Evolutionary conservation across 169 alveolate genomes (phyloP).

Genomic region (Cryptosporidium meleagridis): DNA sequence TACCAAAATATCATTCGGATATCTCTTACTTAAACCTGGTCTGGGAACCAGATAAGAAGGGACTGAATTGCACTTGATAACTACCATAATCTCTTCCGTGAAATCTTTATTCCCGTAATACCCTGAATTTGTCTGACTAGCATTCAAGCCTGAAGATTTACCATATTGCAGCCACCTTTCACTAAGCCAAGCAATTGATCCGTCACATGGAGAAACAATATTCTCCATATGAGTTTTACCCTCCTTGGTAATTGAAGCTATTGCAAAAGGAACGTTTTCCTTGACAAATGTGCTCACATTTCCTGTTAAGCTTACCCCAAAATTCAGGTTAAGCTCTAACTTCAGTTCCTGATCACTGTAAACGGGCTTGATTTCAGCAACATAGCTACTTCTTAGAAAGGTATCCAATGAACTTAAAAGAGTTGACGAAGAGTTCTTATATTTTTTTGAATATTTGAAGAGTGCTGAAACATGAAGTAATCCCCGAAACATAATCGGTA

Average conservation of each 20-base stretch:
- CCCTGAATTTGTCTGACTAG: background rate
- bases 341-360: background rate
- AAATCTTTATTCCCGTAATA: background rate
- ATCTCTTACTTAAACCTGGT: background rate
- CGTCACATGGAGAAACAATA: conserved; percentile 44
- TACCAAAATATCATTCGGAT: background rate
- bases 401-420: background rate
- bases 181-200: conserved; percentile 26
- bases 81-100: background rate
- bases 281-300: background rate
- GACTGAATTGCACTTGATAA: conserved; percentile 6
- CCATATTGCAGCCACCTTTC: background rate
- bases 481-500: conserved; percentile 13
- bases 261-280: conserved; percentile 15
- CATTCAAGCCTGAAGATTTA: background rate
- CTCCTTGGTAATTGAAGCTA: conserved; percentile 2
- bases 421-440: background rate
- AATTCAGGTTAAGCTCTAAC: conserved; percentile 20
- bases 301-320: background rate
- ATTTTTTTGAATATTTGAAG: conserved; percentile 19
- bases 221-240: conserved; percentile 61
- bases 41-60: conserved; percentile 7
- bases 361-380: conserved; percentile 30
- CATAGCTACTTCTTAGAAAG: too few species aligned
- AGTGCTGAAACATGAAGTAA: conserved; percentile 21